These are phyloP conservation scores for Gossypium herbaceum DNA, from an alignment of 345 rosid species.

Conservation along the genomic window DNA sequence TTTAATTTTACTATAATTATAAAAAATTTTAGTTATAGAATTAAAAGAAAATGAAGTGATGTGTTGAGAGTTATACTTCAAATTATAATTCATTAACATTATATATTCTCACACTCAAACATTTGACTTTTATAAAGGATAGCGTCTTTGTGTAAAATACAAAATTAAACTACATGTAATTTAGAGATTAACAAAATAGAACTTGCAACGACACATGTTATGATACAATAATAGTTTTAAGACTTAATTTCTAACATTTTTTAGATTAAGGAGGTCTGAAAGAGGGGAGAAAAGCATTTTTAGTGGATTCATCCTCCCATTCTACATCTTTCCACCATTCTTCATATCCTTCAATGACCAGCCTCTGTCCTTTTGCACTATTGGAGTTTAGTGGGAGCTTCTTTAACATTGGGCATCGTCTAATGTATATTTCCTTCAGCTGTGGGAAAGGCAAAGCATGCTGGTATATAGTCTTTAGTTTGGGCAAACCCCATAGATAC, in stretches of 20 bases:
- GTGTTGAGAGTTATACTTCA: too few species aligned
- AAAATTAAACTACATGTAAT: not conserved
- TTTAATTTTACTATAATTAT: too few species aligned
- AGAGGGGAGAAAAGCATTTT: not conserved
- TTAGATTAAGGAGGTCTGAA: not conserved
- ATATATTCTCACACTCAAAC: too few species aligned
- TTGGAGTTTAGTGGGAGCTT: not conserved
- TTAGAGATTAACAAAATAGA: not conserved
- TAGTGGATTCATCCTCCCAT: not conserved
- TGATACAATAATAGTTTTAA: not conserved
- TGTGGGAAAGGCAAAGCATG: not conserved
- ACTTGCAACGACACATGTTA: not conserved
- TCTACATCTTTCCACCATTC: not conserved
- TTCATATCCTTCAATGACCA: rapidly evolving
- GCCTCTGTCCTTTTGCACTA: not conserved
- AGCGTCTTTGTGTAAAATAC: too few species aligned
- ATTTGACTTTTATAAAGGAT: too few species aligned
- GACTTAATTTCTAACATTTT: not conserved
- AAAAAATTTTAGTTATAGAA: too few species aligned
- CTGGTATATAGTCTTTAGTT: not conserved
- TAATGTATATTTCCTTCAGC: rapidly evolving
- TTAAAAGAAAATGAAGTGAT: too few species aligned
- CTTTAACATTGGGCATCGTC: not conserved
- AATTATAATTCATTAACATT: too few species aligned
- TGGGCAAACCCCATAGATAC: rapidly evolving